Evolutionary conservation across 2,329 filamentous ascomycete genomes (phyloP), one percentile per base, ranked within the genome.

Genomic region (Ceratocystiopsis minuta): DNA sequence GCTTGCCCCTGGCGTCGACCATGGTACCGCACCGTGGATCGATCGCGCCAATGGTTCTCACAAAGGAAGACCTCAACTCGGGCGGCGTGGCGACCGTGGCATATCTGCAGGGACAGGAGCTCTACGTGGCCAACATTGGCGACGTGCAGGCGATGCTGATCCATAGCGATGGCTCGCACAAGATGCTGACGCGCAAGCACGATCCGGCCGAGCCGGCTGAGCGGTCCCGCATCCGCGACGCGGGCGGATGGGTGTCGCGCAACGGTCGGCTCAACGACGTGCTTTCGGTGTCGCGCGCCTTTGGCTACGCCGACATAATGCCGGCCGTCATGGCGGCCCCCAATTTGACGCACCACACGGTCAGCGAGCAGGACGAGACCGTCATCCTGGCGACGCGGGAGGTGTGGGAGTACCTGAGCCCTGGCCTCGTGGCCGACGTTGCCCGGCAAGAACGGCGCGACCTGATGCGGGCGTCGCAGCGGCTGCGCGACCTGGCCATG

Each of bases 131-230:
- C 48, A 98, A 98, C 52, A 83, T 98, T 17, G 90, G 90, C 41
- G 86, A 98, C 60, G 85, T 82, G 6, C 86, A 96, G 60, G 88
- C 87, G n/a, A 81, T 98, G 61, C 69, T 96, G 16, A 90, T 98
- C 48, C 82, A 87, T 52, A 84, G 82, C 1, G 86, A 94, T 55
- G 85, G 86, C 34, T 75, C 78, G 18, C 75, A 90, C 59, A 78
- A 78, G 53, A 78, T 88, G 49, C 67, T 98, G 50, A 96, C 90
- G 3, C 71, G 75, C 45, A 95, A 92, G 58, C 90, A 98, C 56
- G 87, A 96, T 53, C 90, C 90, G 6, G 87, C 88, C 1, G 86
- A 94, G 55, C 70, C 80, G 1, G 67, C 65, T 17, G 90, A 98
- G 60, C 72, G 90, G 39, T 76, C 85, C 43, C 80, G 90, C 16